A percentile compares a stretch with the other conserved stretches of the same genome.
phyloP scores from a whole-genome alignment of 768 basidiomycete genomes.

The Lentinula sp. region DNA sequence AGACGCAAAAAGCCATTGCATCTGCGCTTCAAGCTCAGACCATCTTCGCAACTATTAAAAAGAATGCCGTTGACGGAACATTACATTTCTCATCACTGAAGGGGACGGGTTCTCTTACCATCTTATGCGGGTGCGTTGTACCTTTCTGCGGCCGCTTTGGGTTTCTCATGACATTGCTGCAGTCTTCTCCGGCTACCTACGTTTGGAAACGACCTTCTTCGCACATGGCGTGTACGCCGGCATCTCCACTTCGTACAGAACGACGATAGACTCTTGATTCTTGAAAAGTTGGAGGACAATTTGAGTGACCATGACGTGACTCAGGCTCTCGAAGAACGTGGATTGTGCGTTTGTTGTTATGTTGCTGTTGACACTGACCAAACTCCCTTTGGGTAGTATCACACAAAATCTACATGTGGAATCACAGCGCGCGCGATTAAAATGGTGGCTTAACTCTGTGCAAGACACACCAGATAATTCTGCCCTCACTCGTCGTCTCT shows the following conservation, averaged over 20 bases:
- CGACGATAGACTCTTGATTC: slow-evolving; percentile 60
- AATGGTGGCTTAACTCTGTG: slow-evolving; percentile 60
- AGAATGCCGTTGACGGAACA: slow-evolving; percentile 25
- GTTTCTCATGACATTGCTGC: neutral
- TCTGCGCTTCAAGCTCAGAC: slow-evolving; percentile 28
- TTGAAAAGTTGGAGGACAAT: slow-evolving; percentile 35
- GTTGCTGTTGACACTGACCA: neutral
- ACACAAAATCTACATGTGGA: slow-evolving; percentile 32
- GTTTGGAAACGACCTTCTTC: slow-evolving; percentile 33
- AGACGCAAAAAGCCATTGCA: slow-evolving; percentile 39
- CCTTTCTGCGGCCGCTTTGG: neutral
- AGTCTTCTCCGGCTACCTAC: slow-evolving; percentile 39
- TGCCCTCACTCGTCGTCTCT: slow-evolving; percentile 42
- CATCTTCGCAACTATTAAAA: slow-evolving; percentile 27
- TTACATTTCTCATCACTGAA: slow-evolving; percentile 25
- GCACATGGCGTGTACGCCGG: slow-evolving; percentile 34
- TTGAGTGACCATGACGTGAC: slow-evolving; percentile 51
- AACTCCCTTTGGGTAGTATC: slow-evolving; percentile 19
- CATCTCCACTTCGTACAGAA: slow-evolving; percentile 41
- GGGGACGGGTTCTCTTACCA: slow-evolving; percentile 25
- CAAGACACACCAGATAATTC: slow-evolving; percentile 28
- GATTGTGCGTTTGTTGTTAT: slow-evolving; percentile 48
- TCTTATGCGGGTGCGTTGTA: slow-evolving; percentile 53
- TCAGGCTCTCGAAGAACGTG: slow-evolving; percentile 70
- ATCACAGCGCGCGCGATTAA: slow-evolving; percentile 42